Conservation (phyloP, 352 stramenopile species). For the Phytophthora citricola region DNA sequence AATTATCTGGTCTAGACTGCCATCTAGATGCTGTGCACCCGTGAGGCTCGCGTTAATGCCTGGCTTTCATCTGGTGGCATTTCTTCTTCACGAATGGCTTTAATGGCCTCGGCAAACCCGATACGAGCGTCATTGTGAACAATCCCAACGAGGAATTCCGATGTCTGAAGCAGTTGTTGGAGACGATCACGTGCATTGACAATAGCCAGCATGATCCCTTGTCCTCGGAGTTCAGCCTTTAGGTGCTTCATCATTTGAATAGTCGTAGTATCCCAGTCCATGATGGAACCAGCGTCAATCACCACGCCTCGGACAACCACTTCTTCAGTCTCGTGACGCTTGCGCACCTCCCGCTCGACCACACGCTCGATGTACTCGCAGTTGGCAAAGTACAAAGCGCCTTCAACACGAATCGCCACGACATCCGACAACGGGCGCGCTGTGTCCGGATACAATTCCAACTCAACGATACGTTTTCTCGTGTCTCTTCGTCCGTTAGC, state of each 20-base stretch:
- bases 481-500: slow-evolving; percentile 40
- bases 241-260: slow-evolving; percentile 90
- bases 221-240: slow-evolving; percentile 59
- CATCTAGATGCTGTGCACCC: slow-evolving; percentile 33
- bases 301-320: slow-evolving; percentile 62
- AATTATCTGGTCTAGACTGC: slow-evolving; percentile 6
- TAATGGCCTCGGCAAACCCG: slow-evolving; percentile 68
- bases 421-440: slow-evolving; percentile 46
- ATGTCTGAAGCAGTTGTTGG: slow-evolving; percentile 67
- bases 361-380: slow-evolving; percentile 66
- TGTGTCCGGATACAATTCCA: slow-evolving; percentile 27
- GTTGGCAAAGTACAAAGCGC: slow-evolving; percentile 81
- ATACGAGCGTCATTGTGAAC: slow-evolving; percentile 68
- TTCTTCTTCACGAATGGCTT: slow-evolving; percentile 54
- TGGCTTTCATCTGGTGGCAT: slow-evolving; percentile 29
- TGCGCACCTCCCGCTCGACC: slow-evolving; percentile 49
- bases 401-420: slow-evolving; percentile 66
- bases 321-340: slow-evolving; percentile 39
- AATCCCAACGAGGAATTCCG: slow-evolving; percentile 71
- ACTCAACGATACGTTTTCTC: slow-evolving; percentile 52
- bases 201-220: slow-evolving; percentile 76
- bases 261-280: slow-evolving; percentile 87
- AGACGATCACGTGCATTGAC: slow-evolving; percentile 76
- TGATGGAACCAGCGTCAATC: slow-evolving; percentile 80
- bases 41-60: slow-evolving; percentile 21